Percentiles rank a stretch among this genome's conserved stretches.
Evolutionary conservation across 2,329 filamentous ascomycete genomes (phyloP).

Genomic region (Lasiodiplodia sp.): DNA sequence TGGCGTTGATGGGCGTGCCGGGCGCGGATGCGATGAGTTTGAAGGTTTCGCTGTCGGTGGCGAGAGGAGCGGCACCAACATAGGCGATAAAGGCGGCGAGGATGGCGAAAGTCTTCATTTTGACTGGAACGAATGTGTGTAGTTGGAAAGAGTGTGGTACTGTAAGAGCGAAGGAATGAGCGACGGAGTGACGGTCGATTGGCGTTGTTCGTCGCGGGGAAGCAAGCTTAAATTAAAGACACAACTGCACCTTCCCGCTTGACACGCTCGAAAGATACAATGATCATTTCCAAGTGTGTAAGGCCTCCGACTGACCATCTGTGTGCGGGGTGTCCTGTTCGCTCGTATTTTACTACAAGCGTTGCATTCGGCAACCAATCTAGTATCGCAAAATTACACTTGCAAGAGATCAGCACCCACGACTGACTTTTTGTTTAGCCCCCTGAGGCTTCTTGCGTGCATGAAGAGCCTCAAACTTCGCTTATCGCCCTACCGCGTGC

Average conservation of each 20-base stretch:
- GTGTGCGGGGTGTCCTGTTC: neutral
- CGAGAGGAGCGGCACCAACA: neutral
- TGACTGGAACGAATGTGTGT: neutral
- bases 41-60: neutral
- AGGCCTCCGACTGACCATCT: neutral
- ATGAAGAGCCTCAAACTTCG: neutral
- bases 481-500: neutral
- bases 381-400: neutral
- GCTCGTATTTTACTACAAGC: neutral
- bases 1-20: neutral
- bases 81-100: neutral
- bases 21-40: neutral
- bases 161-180: neutral
- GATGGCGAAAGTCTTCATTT: slow-evolving; percentile 12
- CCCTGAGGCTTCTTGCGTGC: neutral
- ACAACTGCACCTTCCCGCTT: neutral
- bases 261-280: neutral
- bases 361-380: neutral
- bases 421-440: neutral
- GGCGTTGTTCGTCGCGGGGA: neutral
- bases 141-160: neutral
- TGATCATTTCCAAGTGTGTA: neutral
- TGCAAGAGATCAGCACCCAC: neutral
- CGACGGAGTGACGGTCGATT: neutral
- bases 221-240: neutral